Evolutionary conservation across 106 monocot genomes (phyloP), one percentile per base, ranked within the genome.

Genomic region (Acorus calamus): DNA sequence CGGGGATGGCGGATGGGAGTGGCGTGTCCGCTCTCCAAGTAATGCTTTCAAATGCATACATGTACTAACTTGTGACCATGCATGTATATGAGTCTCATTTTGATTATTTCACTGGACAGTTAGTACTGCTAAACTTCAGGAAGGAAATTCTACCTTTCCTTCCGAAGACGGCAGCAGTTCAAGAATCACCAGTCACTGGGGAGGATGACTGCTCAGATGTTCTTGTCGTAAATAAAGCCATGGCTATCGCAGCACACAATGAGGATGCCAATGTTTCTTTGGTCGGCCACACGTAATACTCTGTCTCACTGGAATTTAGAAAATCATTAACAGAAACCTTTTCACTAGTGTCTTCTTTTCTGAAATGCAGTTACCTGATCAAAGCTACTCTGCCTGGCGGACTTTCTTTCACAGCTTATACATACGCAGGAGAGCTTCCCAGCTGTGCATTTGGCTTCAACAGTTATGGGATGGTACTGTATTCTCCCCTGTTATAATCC

Each of bases 401-500:
- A 42, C 6, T 69, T 5, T 73, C 81, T 3, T 94, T 89, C 73
- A 89, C 94, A 8, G 86, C 94, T 50, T 94, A 89, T 76, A 94
- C 89, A 1, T 94, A 89, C 44, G 86, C 89, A 12, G 94, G 94
- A 13, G 86, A 94, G 69, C 80, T 93, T 42, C 93, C 93, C 7
- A 89, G 80, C 78, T 93, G 88, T 44, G 88, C 93, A 8, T 72
- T 87, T 69, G 93, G 89, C 49, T 89, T 86, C 76, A 96, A 96
- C 77, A 91, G 56, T 63, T 62, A 85, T 60, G 90, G 87, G 44
- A 8, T 94, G 64, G 87, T 94, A 73, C 43, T 55, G 53, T 50
- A 13, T 53, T 3, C 2, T 42, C 5, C 56, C 56, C 14, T n/a
- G 47, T 53, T 47, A 44, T 14, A 42, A 28, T 28, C 47, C 46